Percentiles rank a stretch among this genome's conserved stretches.
These are phyloP conservation scores for Phytopythium oedochilum DNA, from an alignment of 352 stramenopile species.

Conservation along the genomic window DNA sequence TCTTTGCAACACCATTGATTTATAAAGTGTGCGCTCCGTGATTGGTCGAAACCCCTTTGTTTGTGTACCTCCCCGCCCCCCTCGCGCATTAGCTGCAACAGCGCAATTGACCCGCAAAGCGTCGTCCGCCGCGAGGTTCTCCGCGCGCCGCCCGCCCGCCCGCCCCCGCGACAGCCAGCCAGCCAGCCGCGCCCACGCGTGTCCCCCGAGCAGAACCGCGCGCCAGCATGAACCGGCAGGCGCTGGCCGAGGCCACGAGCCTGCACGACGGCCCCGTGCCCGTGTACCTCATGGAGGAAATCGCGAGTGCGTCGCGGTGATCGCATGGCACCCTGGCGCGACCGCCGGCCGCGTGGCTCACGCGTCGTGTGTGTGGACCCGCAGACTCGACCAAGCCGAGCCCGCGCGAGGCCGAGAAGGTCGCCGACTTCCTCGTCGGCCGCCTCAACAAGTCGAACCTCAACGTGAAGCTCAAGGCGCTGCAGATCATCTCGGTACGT, in stretches of 20 bases:
- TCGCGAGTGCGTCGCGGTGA: conserved; percentile 72
- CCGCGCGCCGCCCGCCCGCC: too few relatives aligned
- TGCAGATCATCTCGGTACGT: conserved; percentile 80
- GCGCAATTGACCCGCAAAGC: background rate
- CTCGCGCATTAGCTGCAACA: too few relatives aligned
- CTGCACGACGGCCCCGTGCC: conserved; percentile 78
- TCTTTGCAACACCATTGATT: too few relatives aligned
- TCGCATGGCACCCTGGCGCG: too few relatives aligned
- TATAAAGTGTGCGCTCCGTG: too few relatives aligned
- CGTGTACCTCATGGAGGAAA: conserved; percentile 84
- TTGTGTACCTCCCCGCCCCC: too few relatives aligned
- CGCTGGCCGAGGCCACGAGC: conserved; percentile 76
- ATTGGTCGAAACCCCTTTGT: too few relatives aligned
- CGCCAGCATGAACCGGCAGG: conserved; percentile 77
- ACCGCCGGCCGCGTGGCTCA: too few relatives aligned
- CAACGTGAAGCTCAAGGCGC: conserved; percentile 81
- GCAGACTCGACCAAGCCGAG: conserved; percentile 59
- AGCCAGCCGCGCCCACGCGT: background rate
- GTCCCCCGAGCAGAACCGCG: too few relatives aligned
- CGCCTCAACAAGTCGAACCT: conserved; percentile 79
- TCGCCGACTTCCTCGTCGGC: conserved; percentile 70
- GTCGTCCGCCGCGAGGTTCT: background rate
- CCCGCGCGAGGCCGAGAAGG: conserved; percentile 68
- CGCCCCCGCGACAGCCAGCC: too few relatives aligned
- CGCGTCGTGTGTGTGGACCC: conserved; percentile 4